phyloP scores from a whole-genome alignment of 1,284 basidiomycete genomes.

The Heterobasidion occidentale region DNA sequence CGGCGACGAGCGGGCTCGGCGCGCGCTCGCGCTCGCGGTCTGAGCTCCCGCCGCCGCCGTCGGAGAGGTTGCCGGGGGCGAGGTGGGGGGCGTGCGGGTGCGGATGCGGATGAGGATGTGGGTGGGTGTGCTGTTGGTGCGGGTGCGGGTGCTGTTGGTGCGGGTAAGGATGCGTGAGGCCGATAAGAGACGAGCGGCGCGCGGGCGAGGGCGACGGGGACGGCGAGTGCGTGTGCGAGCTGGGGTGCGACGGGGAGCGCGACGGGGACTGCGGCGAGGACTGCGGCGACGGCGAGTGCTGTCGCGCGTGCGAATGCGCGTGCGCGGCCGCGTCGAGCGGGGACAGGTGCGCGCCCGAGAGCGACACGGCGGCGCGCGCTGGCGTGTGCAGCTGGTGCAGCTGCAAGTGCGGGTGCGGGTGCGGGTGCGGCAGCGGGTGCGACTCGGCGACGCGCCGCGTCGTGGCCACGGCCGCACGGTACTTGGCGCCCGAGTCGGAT shows the following conservation, averaged over 20 bases:
- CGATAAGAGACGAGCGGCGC: too few species aligned
- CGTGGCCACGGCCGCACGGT: not conserved
- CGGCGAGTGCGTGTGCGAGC: too few species aligned
- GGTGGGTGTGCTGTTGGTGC: too few species aligned
- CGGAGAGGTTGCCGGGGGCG: conserved; percentile 8
- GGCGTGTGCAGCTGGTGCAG: not conserved
- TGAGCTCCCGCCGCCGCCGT: conserved; percentile 11
- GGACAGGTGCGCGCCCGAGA: not conserved
- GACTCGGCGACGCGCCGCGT: not conserved
- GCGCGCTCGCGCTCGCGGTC: conserved; percentile 20
- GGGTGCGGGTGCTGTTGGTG: too few species aligned
- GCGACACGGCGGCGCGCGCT: too few species aligned
- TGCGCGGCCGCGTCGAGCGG: not conserved
- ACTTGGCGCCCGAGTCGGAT: conserved; percentile 7
- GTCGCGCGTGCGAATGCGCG: not conserved
- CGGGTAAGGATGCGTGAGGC: too few species aligned
- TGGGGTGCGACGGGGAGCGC: too few species aligned
- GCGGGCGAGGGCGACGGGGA: too few species aligned
- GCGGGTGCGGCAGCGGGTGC: too few species aligned
- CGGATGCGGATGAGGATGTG: conserved; percentile 2
- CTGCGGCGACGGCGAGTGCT: not conserved
- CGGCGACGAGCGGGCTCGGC: conserved; percentile 12
- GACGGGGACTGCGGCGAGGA: too few species aligned
- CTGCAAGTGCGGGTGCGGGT: too few species aligned
- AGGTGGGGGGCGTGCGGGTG: conserved; percentile 8